Evolutionary conservation across 179 eudicot species (phyloP), one percentile per base, ranked within the genome.

Genomic region (Nepenthes alata): DNA sequence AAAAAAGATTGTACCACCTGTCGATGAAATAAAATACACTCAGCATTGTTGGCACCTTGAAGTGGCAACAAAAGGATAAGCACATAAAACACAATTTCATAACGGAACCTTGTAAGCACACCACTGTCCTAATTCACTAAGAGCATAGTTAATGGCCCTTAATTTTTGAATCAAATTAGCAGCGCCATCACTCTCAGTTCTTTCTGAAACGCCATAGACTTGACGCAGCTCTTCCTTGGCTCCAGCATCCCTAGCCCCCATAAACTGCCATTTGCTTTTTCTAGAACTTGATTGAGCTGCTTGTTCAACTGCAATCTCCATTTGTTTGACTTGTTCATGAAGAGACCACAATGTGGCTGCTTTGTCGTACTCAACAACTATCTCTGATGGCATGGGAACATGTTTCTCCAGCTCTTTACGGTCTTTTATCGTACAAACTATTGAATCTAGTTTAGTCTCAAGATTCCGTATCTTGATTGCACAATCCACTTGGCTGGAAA

Each of bases 161-260:
- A 93, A 78, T 75, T 93, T 93, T 71, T 93, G 98, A 71, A 89
- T 89, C 64, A 93, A 72, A 77, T 89, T 93, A 70, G 85, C 95
- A 74, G 98, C 98, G 62, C 98, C 98, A 64, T 93, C 98, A 83
- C 97, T 87, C 78, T 93, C 98, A 60, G 98, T 89, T 77, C 98
- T 85, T 75, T 93, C 98, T 60, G 98, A 93, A 48, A 93, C 97
- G 70, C 98, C 98, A 74, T 93, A 93, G 55, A 93, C 97, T 79
- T 85, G 97, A 35, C 95, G 91, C 50, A 93, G 77, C 80, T 89
- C 93, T 72, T 83, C 98, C 81, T 85, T 93, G 53, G 88, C 85
- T 69, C 98, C 98, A 57, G 98, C 98, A 83, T 93, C 98, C 71
- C 98, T 83, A 34, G 98, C 98, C 72, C 98, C 98, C 98, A 93